These are phyloP conservation scores for Coemansia biformis DNA, from an alignment of 192 early-diverging fungal species.

Conservation along the genomic window DNA sequence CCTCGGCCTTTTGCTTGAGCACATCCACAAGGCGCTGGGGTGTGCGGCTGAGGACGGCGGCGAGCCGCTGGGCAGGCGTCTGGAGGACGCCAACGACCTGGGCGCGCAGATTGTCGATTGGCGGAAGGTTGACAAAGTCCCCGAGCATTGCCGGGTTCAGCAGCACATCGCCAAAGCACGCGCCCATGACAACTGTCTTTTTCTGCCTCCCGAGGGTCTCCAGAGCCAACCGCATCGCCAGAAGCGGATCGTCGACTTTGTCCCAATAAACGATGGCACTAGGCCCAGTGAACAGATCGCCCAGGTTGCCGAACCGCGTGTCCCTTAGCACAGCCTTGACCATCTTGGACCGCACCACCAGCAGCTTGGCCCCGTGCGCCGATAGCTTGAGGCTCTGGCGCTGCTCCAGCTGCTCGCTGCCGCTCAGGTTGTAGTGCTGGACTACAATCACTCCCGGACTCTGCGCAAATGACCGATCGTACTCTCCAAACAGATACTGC, in stretches of 20 bases:
- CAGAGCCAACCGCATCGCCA: constrained; percentile 28
- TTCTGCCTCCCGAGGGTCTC: constrained; percentile 15
- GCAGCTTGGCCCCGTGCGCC: constrained; percentile 25
- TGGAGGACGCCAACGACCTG: constrained; percentile 42
- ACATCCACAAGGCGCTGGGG: constrained; percentile 44
- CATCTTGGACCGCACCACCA: constrained; percentile 45
- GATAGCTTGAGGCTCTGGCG: constrained; percentile 20
- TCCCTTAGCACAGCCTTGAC: constrained; percentile 41
- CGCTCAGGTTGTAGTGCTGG: constrained; percentile 48
- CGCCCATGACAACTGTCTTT: constrained; percentile 45
- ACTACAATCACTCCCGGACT: constrained; percentile 27
- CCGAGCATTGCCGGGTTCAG: constrained; percentile 35
- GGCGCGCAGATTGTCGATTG: constrained; percentile 31
- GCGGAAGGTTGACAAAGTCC: constrained; percentile 35
- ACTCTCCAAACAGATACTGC: constrained; percentile 43
- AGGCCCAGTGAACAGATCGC: constrained; percentile 38
- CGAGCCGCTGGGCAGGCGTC: constrained; percentile 28
- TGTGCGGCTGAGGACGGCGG: constrained; percentile 23
- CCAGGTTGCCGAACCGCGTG: constrained; percentile 37
- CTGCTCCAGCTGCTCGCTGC: constrained; percentile 27
- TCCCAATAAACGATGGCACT: constrained; percentile 40
- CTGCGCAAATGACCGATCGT: constrained; percentile 28
- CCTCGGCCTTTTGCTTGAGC: constrained; percentile 32
- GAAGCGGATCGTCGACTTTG: neutral
- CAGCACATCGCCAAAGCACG: constrained; percentile 29